These are phyloP conservation scores for Aphanomyces euteiches DNA, from an alignment of 352 stramenopile species.

Conservation along the genomic window DNA sequence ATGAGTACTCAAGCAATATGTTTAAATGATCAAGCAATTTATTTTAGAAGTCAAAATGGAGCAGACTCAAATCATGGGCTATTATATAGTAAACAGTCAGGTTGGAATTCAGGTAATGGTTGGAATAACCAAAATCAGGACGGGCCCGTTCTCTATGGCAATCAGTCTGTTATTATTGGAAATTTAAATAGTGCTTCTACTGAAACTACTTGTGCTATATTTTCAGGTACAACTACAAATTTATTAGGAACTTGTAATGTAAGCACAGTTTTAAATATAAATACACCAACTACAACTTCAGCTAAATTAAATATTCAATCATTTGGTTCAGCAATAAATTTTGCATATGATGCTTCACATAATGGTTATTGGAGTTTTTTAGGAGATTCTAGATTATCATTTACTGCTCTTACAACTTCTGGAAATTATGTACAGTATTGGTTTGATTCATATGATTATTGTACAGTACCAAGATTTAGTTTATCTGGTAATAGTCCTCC, in stretches of 20 bases:
- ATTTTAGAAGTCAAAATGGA: slow-evolving; percentile 15
- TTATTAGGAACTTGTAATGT: slow-evolving; percentile 15
- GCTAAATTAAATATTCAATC: slow-evolving; percentile 18
- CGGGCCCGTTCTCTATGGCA: slow-evolving; percentile 5
- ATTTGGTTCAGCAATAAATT: slow-evolving; percentile 7
- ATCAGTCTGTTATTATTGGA: slow-evolving; percentile 19
- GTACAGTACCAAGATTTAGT: slow-evolving; percentile 14
- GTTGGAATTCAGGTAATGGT: slow-evolving; percentile 13
- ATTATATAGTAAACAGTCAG: slow-evolving; percentile 14
- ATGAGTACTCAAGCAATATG: slow-evolving; percentile 17
- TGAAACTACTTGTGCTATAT: slow-evolving; percentile 17
- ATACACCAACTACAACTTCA: slow-evolving; percentile 12
- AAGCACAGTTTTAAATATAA: slow-evolving; percentile 13
- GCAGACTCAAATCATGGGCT: slow-evolving; percentile 4
- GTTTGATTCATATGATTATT: slow-evolving; percentile 4
- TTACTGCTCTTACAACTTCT: neutral
- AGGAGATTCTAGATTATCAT: neutral
- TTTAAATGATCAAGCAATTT: slow-evolving; percentile 23
- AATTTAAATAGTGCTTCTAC: slow-evolving; percentile 16
- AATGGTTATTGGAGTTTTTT: slow-evolving; percentile 5
- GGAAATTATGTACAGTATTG: slow-evolving; percentile 18
- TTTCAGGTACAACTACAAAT: slow-evolving; percentile 13
- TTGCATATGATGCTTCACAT: neutral
- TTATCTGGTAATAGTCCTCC: slow-evolving; percentile 1
- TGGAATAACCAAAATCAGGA: neutral